Evolutionary conservation across 2,329 filamentous ascomycete genomes (phyloP).

Genomic region (Phaeosphaeria sp.): DNA sequence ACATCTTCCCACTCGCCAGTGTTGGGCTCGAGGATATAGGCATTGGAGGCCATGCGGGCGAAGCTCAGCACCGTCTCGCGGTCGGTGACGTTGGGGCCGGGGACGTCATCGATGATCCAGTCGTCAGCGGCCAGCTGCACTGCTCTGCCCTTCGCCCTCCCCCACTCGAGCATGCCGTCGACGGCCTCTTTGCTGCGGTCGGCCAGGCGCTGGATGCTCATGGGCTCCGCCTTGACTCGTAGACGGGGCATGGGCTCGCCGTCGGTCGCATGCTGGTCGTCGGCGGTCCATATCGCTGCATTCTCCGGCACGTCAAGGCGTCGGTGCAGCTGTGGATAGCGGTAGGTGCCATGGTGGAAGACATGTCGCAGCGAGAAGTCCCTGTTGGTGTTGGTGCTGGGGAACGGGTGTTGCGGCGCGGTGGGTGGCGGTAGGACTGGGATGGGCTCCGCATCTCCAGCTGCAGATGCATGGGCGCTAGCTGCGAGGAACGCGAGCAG

Average conservation of each 20-base stretch:
- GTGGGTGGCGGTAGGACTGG: slow-evolving; percentile 32
- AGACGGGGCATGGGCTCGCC: slow-evolving; percentile 54
- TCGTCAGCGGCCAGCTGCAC: slow-evolving; percentile 73
- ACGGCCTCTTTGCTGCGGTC: slow-evolving; percentile 80
- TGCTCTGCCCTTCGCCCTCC: slow-evolving; percentile 71
- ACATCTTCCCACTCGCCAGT: slow-evolving; percentile 78
- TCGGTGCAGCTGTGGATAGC: slow-evolving; percentile 77
- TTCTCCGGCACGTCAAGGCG: slow-evolving; percentile 73
- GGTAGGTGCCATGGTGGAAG: slow-evolving; percentile 86
- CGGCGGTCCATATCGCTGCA: slow-evolving; percentile 67
- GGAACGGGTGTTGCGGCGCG: slow-evolving; percentile 19
- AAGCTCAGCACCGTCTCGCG: slow-evolving; percentile 83
- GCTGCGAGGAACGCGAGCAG: slow-evolving; percentile 72
- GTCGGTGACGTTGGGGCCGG: slow-evolving; percentile 82
- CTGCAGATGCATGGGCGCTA: slow-evolving; percentile 43
- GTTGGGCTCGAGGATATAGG: slow-evolving; percentile 78
- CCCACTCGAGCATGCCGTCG: slow-evolving; percentile 77
- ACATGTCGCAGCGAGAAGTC: slow-evolving; percentile 74
- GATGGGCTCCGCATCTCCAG: slow-evolving; percentile 29
- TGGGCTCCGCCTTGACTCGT: slow-evolving; percentile 65
- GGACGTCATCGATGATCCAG: slow-evolving; percentile 82
- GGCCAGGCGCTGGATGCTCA: slow-evolving; percentile 79
- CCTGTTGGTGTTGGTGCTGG: slow-evolving; percentile 29
- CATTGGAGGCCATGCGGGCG: slow-evolving; percentile 87
- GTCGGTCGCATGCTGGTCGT: slow-evolving; percentile 57